Base-by-base conservation (phyloP, 2,329 filamentous ascomycete genomes). In the Alternaria triticimaculans region DNA sequence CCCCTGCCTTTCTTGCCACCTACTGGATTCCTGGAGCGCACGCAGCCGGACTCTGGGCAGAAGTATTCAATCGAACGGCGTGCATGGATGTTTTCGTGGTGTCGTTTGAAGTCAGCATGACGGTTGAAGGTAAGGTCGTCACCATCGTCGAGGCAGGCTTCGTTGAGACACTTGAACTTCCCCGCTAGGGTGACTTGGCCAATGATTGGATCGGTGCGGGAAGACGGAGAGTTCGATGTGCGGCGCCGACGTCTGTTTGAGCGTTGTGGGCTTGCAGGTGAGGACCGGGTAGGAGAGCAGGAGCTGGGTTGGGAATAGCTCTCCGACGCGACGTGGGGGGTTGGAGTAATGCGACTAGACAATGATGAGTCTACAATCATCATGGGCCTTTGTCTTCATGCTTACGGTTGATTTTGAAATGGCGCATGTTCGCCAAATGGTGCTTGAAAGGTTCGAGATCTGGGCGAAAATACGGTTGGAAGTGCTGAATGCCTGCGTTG, bases 61-160 rank as follows among this genome's bases (percentile, higher is more conserved):
- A 71, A 78, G 46, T 70, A 75, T 28, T 75, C 68, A 0, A 61
- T 44, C 5, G 66, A 51, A 2, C 57, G 55, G 0, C 48, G 33
- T 0, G 61, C 65, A 49, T 79, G 77, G 0, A 58, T 41, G 18
- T 74, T 72, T 0, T 65, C 65, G 21, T 72, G 63, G 44, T 79
- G 77, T 2, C 77, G 69, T 6, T 74, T 70, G 20, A 79, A 70
- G 50, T 79, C 77, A 1, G 77, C 77, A 14, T 74, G 71, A 3
- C 77, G 70, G 8, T 72, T 72, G 37, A 78, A 79, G 2, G 55
- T 67, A 4, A 70, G 33, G 12, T 66, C 62, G 6, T 60, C 37
- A 15, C 33, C 28, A 18, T 51, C 46, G 7, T 45, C 18, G 12
- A 48, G 23, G 46, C 77, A 79, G 1, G 51, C 23, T 9, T 62